Conservation (phyloP, 1,139 yeast genomes). For the Candida pseudoviswanathii region DNA sequence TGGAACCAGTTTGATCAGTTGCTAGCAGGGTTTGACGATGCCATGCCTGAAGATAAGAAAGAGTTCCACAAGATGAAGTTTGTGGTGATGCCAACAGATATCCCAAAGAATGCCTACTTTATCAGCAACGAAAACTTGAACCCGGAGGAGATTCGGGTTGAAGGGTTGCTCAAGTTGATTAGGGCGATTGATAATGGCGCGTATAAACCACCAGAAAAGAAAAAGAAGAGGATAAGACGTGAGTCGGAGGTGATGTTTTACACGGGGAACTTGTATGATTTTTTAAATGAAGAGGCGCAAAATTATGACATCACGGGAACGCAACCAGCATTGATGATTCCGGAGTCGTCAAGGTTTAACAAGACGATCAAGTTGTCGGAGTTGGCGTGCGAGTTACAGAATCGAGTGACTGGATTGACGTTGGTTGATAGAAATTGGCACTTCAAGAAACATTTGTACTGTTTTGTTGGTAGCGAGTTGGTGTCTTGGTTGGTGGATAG, state of each 20-base stretch:
- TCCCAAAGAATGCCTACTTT: conserved; percentile 58
- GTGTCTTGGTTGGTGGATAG: conserved; percentile 83
- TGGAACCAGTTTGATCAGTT: conserved; percentile 94
- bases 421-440: conserved; percentile 91
- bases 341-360: conserved; percentile 35
- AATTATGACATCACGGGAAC: conserved; percentile 38
- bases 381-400: conserved; percentile 69
- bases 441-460: conserved; percentile 72
- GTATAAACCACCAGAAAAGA: conserved; percentile 45
- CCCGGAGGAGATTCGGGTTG: conserved; percentile 83
- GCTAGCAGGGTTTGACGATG: conserved; percentile 86
- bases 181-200: conserved; percentile 64
- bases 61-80: conserved; percentile 73
- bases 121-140: conserved; percentile 62
- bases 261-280: conserved; percentile 80
- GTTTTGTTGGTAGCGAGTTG: conserved; percentile 84
- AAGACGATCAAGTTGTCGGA: conserved; percentile 41
- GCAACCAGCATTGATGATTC: conserved; percentile 37
- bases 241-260: conserved; percentile 81
- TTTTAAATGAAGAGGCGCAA: conserved; percentile 45
- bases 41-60: conserved; percentile 55
- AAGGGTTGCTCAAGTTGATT: conserved; percentile 78
- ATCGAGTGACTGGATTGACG: conserved; percentile 55
- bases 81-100: conserved; percentile 76
- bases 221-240: conserved; percentile 44